These are phyloP conservation scores for Solanum rostratum DNA, from an alignment of 257 asterid genomes.

Conservation along the genomic window DNA sequence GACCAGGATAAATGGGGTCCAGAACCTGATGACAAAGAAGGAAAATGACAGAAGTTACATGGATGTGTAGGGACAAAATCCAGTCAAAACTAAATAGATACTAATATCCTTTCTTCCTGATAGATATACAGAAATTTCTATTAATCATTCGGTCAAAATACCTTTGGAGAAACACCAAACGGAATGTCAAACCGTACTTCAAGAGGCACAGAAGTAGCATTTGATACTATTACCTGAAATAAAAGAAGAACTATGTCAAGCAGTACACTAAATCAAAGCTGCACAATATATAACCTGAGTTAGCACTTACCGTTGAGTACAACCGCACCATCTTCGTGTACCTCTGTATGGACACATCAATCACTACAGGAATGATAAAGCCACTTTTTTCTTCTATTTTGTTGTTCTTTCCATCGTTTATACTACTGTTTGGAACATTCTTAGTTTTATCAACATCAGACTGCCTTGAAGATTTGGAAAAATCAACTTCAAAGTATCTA, in stretches of 20 bases:
- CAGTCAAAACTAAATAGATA: background rate
- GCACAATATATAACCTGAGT: background rate
- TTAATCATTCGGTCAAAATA: slow-evolving; percentile 5
- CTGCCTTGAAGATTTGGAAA: slow-evolving; percentile 53
- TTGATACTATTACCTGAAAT: slow-evolving; percentile 74
- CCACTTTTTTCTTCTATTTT: slow-evolving; percentile 38
- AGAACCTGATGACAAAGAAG: slow-evolving; percentile 45
- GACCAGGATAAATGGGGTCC: slow-evolving; percentile 89
- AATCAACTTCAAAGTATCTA: slow-evolving; percentile 81
- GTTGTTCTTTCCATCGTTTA: slow-evolving; percentile 28
- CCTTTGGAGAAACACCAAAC: slow-evolving; percentile 92
- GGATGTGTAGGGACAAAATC: slow-evolving; percentile 3
- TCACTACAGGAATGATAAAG: slow-evolving; percentile 77
- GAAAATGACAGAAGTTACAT: background rate
- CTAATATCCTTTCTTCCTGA: background rate
- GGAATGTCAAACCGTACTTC: slow-evolving; percentile 96
- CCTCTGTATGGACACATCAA: slow-evolving; percentile 85
- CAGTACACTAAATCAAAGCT: slow-evolving; percentile 7
- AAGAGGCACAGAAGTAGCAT: slow-evolving; percentile 68
- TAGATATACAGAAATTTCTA: background rate
- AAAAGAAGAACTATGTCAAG: slow-evolving; percentile 11
- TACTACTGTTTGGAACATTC: slow-evolving; percentile 25
- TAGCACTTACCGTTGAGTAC: slow-evolving; percentile 71
- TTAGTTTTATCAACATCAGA: slow-evolving; percentile 27
- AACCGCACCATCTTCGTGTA: slow-evolving; percentile 71